Evolutionary conservation across 139 green algal genomes (phyloP).

Genomic region (Desmodesmus armatus): DNA sequence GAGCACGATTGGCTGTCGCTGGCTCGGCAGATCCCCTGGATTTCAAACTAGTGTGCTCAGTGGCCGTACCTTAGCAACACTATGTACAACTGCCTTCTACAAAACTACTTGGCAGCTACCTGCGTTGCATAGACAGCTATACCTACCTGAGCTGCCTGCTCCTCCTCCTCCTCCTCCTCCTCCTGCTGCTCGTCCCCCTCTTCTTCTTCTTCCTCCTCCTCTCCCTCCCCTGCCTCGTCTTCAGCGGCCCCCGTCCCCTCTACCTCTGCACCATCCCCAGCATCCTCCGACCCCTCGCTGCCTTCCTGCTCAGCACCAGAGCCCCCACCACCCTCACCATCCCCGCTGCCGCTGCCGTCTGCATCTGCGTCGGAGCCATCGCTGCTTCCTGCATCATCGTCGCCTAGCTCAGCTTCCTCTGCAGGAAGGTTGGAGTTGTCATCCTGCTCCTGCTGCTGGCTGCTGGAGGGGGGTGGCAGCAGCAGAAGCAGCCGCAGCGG

Average conservation of each 20-base stretch:
- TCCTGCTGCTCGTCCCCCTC: background rate
- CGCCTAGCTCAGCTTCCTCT: constrained; percentile 32
- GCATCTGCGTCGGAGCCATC: background rate
- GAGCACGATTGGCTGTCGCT: too few relatives aligned
- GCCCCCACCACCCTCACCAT: background rate
- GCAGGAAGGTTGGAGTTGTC: constrained; percentile 11
- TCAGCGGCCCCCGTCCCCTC: background rate
- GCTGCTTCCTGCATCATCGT: background rate
- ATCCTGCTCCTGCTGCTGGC: constrained; percentile 15
- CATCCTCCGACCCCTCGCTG: background rate
- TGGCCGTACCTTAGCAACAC: too few relatives aligned
- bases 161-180: constrained; percentile 36
- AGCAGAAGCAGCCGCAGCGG: background rate
- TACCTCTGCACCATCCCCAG: background rate
- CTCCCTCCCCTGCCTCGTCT: background rate
- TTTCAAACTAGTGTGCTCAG: too few relatives aligned
- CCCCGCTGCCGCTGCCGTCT: background rate
- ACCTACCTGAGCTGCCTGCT: constrained; percentile 4
- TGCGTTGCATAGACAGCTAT: too few relatives aligned
- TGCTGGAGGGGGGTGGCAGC: background rate
- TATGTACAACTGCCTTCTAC: too few relatives aligned
- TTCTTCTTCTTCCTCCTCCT: background rate
- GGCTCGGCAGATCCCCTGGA: too few relatives aligned
- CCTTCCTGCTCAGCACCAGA: too few relatives aligned
- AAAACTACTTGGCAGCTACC: too few relatives aligned